Evolutionary conservation across 2,329 filamentous ascomycete species (phyloP).

Genomic region (Alternaria infectoria): DNA sequence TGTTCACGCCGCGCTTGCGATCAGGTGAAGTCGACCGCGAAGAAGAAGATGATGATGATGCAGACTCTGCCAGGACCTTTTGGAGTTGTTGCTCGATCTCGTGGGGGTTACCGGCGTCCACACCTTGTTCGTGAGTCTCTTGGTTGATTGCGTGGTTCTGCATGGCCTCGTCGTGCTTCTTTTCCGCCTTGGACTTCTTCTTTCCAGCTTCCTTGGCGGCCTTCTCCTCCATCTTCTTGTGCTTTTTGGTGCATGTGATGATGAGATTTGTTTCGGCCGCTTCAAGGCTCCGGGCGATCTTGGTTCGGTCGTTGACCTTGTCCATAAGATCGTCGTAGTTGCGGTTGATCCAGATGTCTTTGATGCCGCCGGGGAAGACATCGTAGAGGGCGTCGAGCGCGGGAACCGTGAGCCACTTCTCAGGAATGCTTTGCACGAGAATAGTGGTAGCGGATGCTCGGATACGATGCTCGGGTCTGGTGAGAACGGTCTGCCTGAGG

Average conservation of each 20-base stretch:
- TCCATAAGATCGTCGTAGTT: slow-evolving; percentile 83
- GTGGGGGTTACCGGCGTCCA: slow-evolving; percentile 64
- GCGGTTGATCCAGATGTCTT: slow-evolving; percentile 96
- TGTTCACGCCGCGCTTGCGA: slow-evolving; percentile 36
- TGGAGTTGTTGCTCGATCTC: slow-evolving; percentile 59
- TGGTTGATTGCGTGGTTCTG: slow-evolving; percentile 61
- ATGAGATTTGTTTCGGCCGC: slow-evolving; percentile 84
- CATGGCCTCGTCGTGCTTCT: slow-evolving; percentile 68
- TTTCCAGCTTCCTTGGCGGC: slow-evolving; percentile 70
- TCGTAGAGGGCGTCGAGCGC: slow-evolving; percentile 86
- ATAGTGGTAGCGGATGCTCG: slow-evolving; percentile 95
- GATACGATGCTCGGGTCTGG: slow-evolving; percentile 90
- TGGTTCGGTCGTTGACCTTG: slow-evolving; percentile 79
- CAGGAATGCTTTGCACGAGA: slow-evolving; percentile 86
- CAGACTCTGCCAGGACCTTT: slow-evolving; percentile 50
- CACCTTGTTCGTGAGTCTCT: slow-evolving; percentile 60
- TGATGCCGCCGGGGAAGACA: slow-evolving; percentile 92
- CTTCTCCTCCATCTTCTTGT: slow-evolving; percentile 71
- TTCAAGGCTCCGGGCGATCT: slow-evolving; percentile 76
- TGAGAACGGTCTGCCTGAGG: slow-evolving; percentile 91
- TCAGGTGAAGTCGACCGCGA: slow-evolving; percentile 44
- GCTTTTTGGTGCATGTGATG: slow-evolving; percentile 75
- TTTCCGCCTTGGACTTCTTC: slow-evolving; percentile 57
- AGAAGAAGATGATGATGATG: slow-evolving; percentile 41
- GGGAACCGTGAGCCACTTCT: slow-evolving; percentile 86